phyloP scores from a whole-genome alignment of 23 red algal genomes.

The Chondrus crispus region DNA sequence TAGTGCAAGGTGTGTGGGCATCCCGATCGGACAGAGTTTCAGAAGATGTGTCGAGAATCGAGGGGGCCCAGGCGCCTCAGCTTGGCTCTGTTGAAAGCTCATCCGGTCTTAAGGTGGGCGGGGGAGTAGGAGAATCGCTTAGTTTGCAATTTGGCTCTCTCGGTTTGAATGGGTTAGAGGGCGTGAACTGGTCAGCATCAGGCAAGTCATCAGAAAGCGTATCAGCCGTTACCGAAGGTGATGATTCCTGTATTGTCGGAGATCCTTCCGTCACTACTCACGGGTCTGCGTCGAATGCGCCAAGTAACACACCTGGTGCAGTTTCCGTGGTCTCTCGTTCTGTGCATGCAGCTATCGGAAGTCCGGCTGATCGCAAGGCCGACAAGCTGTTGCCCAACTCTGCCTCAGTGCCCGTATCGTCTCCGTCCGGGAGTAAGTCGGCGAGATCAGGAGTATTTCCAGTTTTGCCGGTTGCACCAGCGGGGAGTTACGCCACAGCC shows the following conservation, averaged over 20 bases:
- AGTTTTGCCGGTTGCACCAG: slow-evolving; percentile 32
- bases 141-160: slow-evolving; percentile 66
- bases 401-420: not conserved
- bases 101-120: too few relatives aligned
- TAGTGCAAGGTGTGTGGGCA: too few relatives aligned
- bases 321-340: not conserved
- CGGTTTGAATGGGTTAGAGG: slow-evolving; percentile 47
- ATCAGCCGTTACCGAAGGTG: too few relatives aligned
- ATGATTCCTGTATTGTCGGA: too few relatives aligned
- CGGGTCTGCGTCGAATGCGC: too few relatives aligned
- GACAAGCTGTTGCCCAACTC: not conserved
- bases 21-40: too few relatives aligned
- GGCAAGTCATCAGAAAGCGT: slow-evolving; percentile 16
- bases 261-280: too few relatives aligned
- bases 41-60: too few relatives aligned
- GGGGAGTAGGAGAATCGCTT: slow-evolving; percentile 37
- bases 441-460: slow-evolving; percentile 58
- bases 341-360: not conserved
- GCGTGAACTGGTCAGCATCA: slow-evolving; percentile 55
- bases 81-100: too few relatives aligned
- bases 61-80: too few relatives aligned
- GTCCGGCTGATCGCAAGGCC: not conserved
- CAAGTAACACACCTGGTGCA: too few relatives aligned
- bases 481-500: slow-evolving; percentile 33
- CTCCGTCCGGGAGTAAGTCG: not conserved